Conservation (phyloP, 2,329 filamentous ascomycete genomes). For the Magnaporthiopsis rhizophila region DNA sequence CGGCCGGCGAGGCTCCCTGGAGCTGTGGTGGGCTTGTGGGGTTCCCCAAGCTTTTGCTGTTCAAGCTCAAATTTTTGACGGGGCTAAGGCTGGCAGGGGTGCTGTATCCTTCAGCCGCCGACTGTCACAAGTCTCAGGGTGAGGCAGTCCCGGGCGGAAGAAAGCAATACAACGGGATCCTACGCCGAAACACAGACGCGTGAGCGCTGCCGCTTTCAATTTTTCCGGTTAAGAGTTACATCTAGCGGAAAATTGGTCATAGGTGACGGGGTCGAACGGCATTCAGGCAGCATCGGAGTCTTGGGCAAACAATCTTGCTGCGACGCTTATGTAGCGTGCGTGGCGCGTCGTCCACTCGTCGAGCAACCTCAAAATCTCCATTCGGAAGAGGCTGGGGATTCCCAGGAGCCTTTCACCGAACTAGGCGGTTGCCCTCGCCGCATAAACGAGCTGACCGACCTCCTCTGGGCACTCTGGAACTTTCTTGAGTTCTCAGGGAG, state of each 20-base stretch:
- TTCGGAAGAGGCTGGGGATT: background rate
- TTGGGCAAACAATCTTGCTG: background rate
- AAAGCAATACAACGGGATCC: background rate
- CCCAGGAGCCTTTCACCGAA: background rate
- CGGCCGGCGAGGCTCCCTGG: too few species aligned
- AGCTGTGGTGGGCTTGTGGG: too few species aligned
- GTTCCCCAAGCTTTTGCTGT: too few species aligned
- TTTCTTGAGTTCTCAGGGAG: too few species aligned
- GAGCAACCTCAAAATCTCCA: background rate
- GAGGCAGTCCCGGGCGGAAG: slow-evolving; percentile 12
- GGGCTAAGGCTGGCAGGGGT: background rate
- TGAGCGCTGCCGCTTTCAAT: background rate
- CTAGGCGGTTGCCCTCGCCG: too few species aligned
- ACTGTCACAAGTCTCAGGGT: slow-evolving; percentile 17
- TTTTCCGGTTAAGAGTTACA: background rate
- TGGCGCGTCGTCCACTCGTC: too few species aligned
- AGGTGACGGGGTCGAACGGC: too few species aligned
- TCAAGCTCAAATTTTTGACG: too few species aligned
- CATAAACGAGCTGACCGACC: background rate
- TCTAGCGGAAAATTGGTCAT: background rate
- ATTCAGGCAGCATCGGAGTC: background rate
- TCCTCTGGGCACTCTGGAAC: too few species aligned
- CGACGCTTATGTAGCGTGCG: background rate
- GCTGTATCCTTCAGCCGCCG: slow-evolving; percentile 10
- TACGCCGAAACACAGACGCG: background rate